phyloP scores from a whole-genome alignment of 164 flowering plant species.

The Amborella trichopoda region DNA sequence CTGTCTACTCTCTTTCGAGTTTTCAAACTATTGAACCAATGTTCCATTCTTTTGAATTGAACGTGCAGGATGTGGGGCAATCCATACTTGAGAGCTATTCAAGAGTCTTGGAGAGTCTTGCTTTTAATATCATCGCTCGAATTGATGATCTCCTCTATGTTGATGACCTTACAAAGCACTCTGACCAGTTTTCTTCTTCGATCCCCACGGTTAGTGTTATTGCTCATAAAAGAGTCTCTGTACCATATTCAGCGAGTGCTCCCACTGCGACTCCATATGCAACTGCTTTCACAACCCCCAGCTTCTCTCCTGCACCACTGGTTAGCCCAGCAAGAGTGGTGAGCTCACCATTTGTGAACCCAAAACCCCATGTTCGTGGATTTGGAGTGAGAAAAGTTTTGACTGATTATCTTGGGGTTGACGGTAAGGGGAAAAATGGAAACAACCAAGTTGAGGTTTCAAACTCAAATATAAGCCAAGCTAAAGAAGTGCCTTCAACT shows the following conservation, averaged over 20 bases:
- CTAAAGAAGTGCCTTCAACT: slow-evolving; percentile 4
- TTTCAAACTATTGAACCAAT: too few relatives aligned
- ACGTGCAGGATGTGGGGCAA: slow-evolving; percentile 84
- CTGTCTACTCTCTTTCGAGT: too few relatives aligned
- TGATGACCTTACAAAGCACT: slow-evolving; percentile 64
- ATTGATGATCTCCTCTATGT: slow-evolving; percentile 89
- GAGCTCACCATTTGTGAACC: slow-evolving; percentile 46
- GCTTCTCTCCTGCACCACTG: slow-evolving; percentile 45
- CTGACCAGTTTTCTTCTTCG: slow-evolving; percentile 41
- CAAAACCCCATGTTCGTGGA: slow-evolving; percentile 46
- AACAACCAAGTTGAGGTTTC: slow-evolving; percentile 21
- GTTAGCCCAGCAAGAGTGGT: slow-evolving; percentile 58
- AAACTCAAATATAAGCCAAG: slow-evolving; percentile 6
- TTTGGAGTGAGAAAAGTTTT: slow-evolving; percentile 64
- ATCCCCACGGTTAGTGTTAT: slow-evolving; percentile 38
- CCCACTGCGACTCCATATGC: slow-evolving; percentile 64
- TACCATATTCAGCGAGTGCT: slow-evolving; percentile 42
- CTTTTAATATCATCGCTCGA: slow-evolving; percentile 78
- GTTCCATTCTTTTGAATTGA: too few relatives aligned
- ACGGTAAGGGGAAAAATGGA: slow-evolving; percentile 27
- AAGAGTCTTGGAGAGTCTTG: slow-evolving; percentile 93
- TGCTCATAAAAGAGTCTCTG: slow-evolving; percentile 47
- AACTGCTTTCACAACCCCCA: slow-evolving; percentile 41
- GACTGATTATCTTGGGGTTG: slow-evolving; percentile 64
- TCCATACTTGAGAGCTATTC: slow-evolving; percentile 97